These are phyloP conservation scores for Hydnomerulius pinastri DNA, from an alignment of 768 basidiomycete genomes.

Conservation along the genomic window DNA sequence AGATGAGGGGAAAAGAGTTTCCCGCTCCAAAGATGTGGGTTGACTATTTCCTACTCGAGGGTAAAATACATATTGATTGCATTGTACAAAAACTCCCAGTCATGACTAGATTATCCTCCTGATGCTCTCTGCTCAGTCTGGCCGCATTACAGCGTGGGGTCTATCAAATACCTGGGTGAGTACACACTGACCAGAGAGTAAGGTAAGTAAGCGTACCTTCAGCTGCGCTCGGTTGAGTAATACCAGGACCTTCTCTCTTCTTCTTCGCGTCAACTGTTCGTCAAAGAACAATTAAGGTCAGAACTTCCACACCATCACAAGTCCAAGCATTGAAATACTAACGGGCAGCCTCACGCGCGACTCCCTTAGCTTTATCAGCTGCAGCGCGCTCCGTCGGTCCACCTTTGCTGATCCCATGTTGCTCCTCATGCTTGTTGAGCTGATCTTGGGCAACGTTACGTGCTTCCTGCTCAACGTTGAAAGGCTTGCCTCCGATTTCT, in stretches of 20 bases:
- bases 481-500: background rate
- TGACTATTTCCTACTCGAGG: no score
- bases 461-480: background rate
- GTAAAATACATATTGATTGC: no score
- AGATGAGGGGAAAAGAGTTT: no score
- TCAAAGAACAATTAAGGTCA: background rate
- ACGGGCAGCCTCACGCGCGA: background rate
- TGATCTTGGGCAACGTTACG: background rate
- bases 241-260: background rate
- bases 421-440: background rate
- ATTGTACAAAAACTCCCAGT: no score
- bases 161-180: no score
- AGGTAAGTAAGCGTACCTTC: background rate
- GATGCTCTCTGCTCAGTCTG: no score
- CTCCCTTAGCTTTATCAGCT: background rate
- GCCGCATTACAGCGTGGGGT: no score
- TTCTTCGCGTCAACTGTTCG: background rate
- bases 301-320: background rate
- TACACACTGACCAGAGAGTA: no score
- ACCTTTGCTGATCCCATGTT: background rate
- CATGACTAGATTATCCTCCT: no score
- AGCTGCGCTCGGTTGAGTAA: background rate
- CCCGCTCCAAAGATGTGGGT: no score
- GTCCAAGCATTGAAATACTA: background rate
- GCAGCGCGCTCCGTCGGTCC: background rate